Evolutionary conservation across 106 monocot species (phyloP).

Genomic region (Gastrodia elata): DNA sequence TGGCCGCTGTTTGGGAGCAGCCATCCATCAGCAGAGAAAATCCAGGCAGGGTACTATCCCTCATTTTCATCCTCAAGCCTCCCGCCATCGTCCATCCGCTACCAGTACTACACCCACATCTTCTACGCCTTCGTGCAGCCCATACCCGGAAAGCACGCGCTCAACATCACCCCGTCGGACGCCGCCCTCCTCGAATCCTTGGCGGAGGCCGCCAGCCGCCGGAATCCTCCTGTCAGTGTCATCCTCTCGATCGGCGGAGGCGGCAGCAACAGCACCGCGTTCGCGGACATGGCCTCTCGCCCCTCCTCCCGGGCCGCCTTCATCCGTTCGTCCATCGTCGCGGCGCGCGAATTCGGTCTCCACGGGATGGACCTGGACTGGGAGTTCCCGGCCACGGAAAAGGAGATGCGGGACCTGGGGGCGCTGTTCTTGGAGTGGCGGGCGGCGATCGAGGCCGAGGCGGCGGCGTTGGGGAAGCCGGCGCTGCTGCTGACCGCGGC

Average conservation of each 20-base stretch:
- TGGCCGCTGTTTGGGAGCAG: no score
- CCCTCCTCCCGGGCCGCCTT: conserved; percentile 10
- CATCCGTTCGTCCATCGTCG: conserved; percentile 21
- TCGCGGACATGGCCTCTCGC: conserved; percentile 2
- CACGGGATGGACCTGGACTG: conserved; percentile 35
- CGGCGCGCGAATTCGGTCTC: conserved; percentile 10
- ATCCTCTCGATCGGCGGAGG: conserved; percentile 19
- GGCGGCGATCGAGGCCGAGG: conserved; percentile 1
- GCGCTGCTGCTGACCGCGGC: conserved; percentile 22
- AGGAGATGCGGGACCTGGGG: conserved; percentile 15
- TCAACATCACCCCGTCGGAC: conserved; percentile 19
- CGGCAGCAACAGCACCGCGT: background rate
- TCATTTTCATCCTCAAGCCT: conserved; percentile 14
- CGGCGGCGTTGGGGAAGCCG: background rate
- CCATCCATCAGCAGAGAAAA: no score
- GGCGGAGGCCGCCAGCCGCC: conserved; percentile 9
- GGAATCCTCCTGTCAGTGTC: conserved; percentile 4
- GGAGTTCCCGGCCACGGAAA: conserved; percentile 15
- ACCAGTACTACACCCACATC: conserved; percentile 35
- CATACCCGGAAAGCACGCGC: conserved; percentile 16
- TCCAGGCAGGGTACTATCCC: conserved; percentile 27
- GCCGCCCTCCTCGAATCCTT: conserved; percentile 7
- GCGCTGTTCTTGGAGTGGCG: conserved; percentile 22
- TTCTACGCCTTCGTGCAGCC: conserved; percentile 30
- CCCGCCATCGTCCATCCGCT: conserved; percentile 19